Evolutionary conservation across 1,139 yeast genomes (phyloP), one percentile per base, ranked within the genome.

Genomic region (Yamadazyma sp.): DNA sequence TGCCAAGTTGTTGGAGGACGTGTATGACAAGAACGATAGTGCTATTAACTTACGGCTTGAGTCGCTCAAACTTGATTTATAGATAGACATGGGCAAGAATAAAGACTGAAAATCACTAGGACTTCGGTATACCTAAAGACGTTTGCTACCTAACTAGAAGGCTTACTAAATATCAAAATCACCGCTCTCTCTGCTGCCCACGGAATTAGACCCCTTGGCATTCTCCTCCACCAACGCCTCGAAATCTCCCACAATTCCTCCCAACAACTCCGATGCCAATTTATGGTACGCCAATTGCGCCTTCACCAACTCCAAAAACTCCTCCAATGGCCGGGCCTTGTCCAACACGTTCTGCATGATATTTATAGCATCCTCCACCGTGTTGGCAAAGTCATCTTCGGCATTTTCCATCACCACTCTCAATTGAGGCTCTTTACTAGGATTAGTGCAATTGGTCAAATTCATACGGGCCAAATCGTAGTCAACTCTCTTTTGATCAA

Each of bases 331-430:
- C 51, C 81, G 78, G 27, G 92, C 82, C 43, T 82, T 75, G 44
- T 82, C 83, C 52, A 87, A 78, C 18, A 86, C 90, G 57, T 83
- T 82, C 66, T 83, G 87, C 92, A 88, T 83, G 45, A 86, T 80
- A 35, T 81, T 73, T 38, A 86, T 88, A 24, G 96, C 95, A 56
- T 86, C 95, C 63, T 88, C 96, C 26, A 89, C 90, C 15, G 92
- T 86, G 49, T 86, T 87, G 33, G 94, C 95, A 60, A 88, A 87
- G 53, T 86, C 94, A 54, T 88, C 96, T 63, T 88, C 96, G 31
- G 90, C 82, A 48, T 82, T 80, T 60, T 88, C 96, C 75, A 87
- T 82, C 46, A 81, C 78, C 35, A 82, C 85, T 50, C 92, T 73
- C 46, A 86, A 77, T 41, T 81, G 81, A 6, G 88, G 86, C 54